A percentile compares a stretch with the other conserved stretches of the same genome.
Conservation (phyloP, 2,329 filamentous ascomycete species). For the Lizonia empirigonia region DNA sequence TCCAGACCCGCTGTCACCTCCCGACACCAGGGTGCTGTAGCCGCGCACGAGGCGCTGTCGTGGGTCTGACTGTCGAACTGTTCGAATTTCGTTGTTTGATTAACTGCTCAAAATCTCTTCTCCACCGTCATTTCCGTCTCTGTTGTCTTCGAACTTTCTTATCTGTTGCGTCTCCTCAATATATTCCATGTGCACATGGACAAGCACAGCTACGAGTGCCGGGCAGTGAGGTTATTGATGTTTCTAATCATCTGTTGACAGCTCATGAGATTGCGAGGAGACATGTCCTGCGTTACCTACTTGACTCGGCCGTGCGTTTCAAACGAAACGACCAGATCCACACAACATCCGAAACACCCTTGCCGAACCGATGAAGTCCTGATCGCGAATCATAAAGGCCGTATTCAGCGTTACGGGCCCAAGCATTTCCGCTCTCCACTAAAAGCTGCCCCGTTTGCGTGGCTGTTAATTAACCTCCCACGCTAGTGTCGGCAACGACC, state of each 20-base stretch:
- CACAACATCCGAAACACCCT: conserved; percentile 18
- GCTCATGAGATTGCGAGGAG: conserved; percentile 12
- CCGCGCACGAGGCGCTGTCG: background rate
- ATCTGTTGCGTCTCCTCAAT: background rate
- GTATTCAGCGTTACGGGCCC: conserved; percentile 6
- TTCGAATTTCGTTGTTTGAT: too few species aligned
- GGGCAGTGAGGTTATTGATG: conserved; percentile 5
- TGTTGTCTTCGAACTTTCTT: background rate
- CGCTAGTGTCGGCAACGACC: conserved; percentile 23
- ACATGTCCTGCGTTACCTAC: conserved; percentile 9
- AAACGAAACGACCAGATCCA: conserved; percentile 24
- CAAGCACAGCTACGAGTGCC: background rate
- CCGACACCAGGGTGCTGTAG: background rate
- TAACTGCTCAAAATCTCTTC: too few species aligned
- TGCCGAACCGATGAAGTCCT: conserved; percentile 20
- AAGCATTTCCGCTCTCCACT: conserved; percentile 15
- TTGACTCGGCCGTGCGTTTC: conserved; percentile 28
- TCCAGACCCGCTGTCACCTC: conserved; percentile 1
- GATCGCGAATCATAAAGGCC: conserved; percentile 16
- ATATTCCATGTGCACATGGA: too few species aligned
- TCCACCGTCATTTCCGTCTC: background rate
- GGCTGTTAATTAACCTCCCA: conserved; percentile 34
- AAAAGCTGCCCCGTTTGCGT: conserved; percentile 21
- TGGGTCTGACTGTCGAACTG: too few species aligned
- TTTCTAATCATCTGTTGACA: conserved; percentile 3